phyloP scores from a whole-genome alignment of 352 stramenopile genomes.

The Lagenidium sp. region DNA sequence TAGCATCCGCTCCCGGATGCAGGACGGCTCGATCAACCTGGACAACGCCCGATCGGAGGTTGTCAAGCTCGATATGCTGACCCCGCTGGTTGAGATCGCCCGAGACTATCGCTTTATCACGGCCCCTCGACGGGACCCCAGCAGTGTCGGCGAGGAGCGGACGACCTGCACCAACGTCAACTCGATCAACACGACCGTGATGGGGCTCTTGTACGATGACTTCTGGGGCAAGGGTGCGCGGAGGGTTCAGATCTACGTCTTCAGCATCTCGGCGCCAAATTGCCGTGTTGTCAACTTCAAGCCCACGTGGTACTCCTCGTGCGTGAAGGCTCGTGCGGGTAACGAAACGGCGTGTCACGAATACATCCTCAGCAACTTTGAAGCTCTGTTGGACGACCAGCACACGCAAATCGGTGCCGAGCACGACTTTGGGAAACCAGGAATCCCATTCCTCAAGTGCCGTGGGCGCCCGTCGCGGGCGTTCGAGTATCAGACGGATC shows the following conservation, averaged over 20 bases:
- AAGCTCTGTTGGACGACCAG: conserved; percentile 9
- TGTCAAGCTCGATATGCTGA: conserved; percentile 17
- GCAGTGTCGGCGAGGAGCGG: conserved; percentile 18
- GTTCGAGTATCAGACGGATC: conserved; percentile 23
- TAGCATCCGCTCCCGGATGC: conserved; percentile 26
- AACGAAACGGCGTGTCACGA: conserved; percentile 14
- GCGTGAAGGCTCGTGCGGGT: neutral
- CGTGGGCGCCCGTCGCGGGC: conserved; percentile 2
- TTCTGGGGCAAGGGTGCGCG: conserved; percentile 18
- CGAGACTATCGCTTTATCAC: conserved; percentile 17
- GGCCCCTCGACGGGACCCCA: conserved; percentile 4
- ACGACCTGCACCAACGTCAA: conserved; percentile 23
- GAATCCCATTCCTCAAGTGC: conserved; percentile 20
- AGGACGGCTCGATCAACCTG: conserved; percentile 30
- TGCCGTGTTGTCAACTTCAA: conserved; percentile 14
- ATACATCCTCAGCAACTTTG: conserved; percentile 25
- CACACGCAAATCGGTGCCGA: conserved; percentile 14
- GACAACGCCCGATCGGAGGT: conserved; percentile 23
- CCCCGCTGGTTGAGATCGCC: conserved; percentile 22
- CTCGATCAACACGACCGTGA: conserved; percentile 17
- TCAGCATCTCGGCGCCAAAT: conserved; percentile 23
- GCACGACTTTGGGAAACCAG: conserved; percentile 16
- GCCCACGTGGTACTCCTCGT: conserved; percentile 2
- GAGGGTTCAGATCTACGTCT: conserved; percentile 15
- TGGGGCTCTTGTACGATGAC: conserved; percentile 22